Evolutionary conservation across 164 flowering plant species (phyloP), one percentile per base, ranked within the genome.

Genomic region (Platanus orientalis): DNA sequence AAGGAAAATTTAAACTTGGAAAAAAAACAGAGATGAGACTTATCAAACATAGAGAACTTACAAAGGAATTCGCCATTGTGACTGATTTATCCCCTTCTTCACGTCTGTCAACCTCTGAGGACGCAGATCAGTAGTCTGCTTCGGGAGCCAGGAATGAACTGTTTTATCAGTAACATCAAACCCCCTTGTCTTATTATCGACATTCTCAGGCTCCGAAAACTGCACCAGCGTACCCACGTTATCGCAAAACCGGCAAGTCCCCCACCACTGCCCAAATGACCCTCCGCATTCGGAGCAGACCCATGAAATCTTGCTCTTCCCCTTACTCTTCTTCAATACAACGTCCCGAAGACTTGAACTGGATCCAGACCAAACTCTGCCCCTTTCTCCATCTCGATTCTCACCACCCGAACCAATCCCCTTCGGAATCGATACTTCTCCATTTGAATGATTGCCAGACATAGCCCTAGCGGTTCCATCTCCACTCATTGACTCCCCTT

Each of bases 211-310:
- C 24, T 48, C 75, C 11, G 74, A 57, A 58, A 85, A 83, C 70
- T 67, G 60, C 63, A 66, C 77, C 73, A 92, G 26, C 1, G 90
- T 82, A 9, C 87, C 90, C 0, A 59, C 65, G 0, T n/a, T 20
- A 7, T 60, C 23, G 36, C 98, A 92, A 25, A 64, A 42, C 34
- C 54, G 64, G 61, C 98, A 92, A n/a, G 63, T 23, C 3, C 96
- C 98, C 96, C 96, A 92, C 98, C 98, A 92, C 76, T 92, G 95
- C 51, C 81, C 85, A 16, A 66, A 71, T 0, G 83, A 68, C 24
- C 81, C 48, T 53, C 97, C 98, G 58, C 98, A 93, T 40, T 75
- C 61, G n/a, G 70, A 61, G 54, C 98, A 93, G 0, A 93, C 97
- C 78, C 78, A 87, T 16, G 4, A 3, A 11, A 50, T 64, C 76